Evolutionary conservation across 2,329 filamentous ascomycete genomes (phyloP), one percentile per base, ranked within the genome.

Genomic region (Xylaria sp.): DNA sequence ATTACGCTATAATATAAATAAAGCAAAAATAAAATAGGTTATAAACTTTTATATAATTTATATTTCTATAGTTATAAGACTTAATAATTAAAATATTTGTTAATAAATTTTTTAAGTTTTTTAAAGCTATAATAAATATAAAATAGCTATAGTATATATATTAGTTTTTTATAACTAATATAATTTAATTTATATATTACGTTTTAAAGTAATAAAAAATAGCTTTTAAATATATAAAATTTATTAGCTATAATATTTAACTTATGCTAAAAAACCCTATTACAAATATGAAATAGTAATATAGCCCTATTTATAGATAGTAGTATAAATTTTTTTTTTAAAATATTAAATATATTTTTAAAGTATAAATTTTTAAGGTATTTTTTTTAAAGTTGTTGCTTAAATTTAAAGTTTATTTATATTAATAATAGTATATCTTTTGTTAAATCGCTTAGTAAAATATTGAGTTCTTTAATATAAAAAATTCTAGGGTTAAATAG

Each of bases 1-100:
- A 55, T 55, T 20, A 55, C 23, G 12, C 12, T 20, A 55, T 55
- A 55, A 39, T 55, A 55, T 20, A 55, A 55, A 55, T 55, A 55
- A 10, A 55, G 9, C 15, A 55, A 36, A 23, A 55, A 39, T 15
- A 55, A 23, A 12, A 55, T 55, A 23, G 39, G 10, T 18, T 55
- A 55, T 12, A 55, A 55, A 55, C 8, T 55, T 13, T 39, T 55
- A 55, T 55, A 55, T 39, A 55, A n/a, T 8, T 36, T 55, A 55
- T 36, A 55, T 7, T 55, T 20, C 5, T 55, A 36, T 9, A 55
- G 8, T 25, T 55, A 36, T 12, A 55, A 13, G 0, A 55, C 1
- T 36, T 55, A n/a, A 55, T 36, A 55, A 13, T 36, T 55, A 23
- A 55, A 55, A 25, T 6, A 55, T 20, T 5, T 25, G 2, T 55